These are phyloP conservation scores for Aureobasidium lini DNA, from an alignment of 2,329 filamentous ascomycete species.

Conservation along the genomic window DNA sequence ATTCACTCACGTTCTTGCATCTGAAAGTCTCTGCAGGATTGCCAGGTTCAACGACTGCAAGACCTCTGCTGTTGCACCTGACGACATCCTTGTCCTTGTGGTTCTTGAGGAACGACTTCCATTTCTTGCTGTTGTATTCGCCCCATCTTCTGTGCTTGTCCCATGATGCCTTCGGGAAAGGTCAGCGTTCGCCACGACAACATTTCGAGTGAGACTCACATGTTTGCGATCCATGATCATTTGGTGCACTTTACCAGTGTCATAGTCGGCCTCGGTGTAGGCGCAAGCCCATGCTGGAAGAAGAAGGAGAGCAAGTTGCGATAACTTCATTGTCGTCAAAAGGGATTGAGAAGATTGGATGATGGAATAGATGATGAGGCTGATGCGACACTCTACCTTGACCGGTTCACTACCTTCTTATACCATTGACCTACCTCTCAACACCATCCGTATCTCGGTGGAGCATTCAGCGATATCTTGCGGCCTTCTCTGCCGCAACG, in stretches of 20 bases:
- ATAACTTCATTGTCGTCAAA: conserved; percentile 9
- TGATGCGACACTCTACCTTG: neutral
- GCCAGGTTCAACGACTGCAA: conserved; percentile 35
- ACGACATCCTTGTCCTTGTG: conserved; percentile 11
- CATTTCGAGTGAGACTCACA: neutral
- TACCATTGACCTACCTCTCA: neutral
- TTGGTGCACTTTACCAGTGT: conserved; percentile 11
- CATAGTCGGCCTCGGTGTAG: conserved; percentile 13
- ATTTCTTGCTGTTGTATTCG: conserved; percentile 19
- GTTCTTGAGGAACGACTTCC: conserved; percentile 16
- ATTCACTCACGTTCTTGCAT: conserved; percentile 32
- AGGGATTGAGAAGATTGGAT: neutral
- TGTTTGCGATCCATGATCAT: conserved; percentile 15
- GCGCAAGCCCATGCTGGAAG: conserved; percentile 10
- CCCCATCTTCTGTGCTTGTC: conserved; percentile 19
- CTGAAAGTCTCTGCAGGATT: conserved; percentile 42
- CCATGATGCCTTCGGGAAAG: conserved; percentile 14
- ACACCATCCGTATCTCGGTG: neutral
- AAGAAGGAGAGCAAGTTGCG: neutral
- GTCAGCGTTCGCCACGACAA: neutral
- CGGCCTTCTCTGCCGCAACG: neutral
- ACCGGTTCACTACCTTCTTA: neutral
- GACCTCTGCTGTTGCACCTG: conserved; percentile 34
- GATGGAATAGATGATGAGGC: neutral
- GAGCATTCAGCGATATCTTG: neutral